These are phyloP conservation scores for Phytophthora citrophthora DNA, from an alignment of 352 stramenopile genomes.

Conservation along the genomic window DNA sequence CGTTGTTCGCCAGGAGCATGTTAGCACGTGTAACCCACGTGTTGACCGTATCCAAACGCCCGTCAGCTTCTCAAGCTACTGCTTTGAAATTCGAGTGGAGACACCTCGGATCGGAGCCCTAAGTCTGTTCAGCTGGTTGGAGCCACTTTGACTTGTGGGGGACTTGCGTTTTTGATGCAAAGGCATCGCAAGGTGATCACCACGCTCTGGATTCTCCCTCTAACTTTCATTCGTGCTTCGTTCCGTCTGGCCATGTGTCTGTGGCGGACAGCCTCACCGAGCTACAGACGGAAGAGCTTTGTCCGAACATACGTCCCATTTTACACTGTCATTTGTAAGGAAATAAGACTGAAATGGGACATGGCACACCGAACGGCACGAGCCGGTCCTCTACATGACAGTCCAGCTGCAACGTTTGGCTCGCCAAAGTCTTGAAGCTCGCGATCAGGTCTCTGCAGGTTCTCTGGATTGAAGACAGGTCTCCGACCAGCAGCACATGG, in stretches of 20 bases:
- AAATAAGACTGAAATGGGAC: constrained; percentile 6
- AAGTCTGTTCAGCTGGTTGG: neutral
- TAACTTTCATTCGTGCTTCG: constrained; percentile 23
- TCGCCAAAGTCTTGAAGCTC: constrained; percentile 23
- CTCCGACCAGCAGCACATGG: constrained; percentile 13
- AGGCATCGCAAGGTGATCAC: constrained; percentile 7
- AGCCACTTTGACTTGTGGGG: neutral
- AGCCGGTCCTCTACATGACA: constrained; percentile 20
- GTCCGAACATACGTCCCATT: constrained; percentile 23
- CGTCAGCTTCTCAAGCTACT: neutral
- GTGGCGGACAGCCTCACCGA: constrained; percentile 9
- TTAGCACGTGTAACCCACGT: constrained; percentile 6
- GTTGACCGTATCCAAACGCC: neutral
- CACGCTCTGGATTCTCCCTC: constrained; percentile 28
- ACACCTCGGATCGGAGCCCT: constrained; percentile 11
- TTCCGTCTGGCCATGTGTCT: constrained; percentile 30
- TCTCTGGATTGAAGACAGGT: constrained; percentile 24
- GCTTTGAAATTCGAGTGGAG: neutral
- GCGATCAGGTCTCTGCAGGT: constrained; percentile 27
- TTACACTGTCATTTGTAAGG: neutral
- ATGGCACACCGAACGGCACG: constrained; percentile 4
- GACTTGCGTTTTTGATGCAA: constrained; percentile 6
- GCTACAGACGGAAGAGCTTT: neutral
- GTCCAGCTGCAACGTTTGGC: constrained; percentile 12
- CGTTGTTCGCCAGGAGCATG: constrained; percentile 1